These are phyloP conservation scores for Xerophyta viscosa DNA, from an alignment of 106 monocot genomes.

Conservation along the genomic window DNA sequence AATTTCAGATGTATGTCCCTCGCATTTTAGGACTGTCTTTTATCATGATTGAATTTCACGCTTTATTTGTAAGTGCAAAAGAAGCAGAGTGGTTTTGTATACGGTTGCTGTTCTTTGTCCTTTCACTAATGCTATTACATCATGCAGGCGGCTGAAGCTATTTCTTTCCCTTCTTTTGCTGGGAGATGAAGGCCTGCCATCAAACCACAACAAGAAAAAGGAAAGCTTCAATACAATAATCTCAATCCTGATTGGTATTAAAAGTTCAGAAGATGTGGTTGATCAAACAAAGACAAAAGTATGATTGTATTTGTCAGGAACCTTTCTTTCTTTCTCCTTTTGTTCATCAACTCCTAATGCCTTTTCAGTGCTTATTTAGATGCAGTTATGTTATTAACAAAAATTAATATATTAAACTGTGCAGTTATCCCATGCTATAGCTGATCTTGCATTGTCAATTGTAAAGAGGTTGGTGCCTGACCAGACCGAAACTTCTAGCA, in stretches of 20 bases:
- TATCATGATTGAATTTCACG: too few relatives aligned
- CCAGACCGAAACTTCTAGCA: conserved; percentile 24
- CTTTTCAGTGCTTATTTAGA: too few relatives aligned
- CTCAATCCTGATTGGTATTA: conserved; percentile 78
- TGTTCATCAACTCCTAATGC: background rate
- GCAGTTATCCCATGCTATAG: conserved; percentile 68
- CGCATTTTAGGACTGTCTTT: too few relatives aligned
- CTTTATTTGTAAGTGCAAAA: too few relatives aligned
- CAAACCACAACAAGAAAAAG: conserved; percentile 24
- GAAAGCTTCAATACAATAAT: conserved; percentile 37
- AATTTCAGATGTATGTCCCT: too few relatives aligned
- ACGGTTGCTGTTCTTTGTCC: background rate
- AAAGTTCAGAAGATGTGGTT: conserved; percentile 68
- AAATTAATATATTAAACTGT: too few relatives aligned
- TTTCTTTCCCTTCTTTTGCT: conserved; percentile 66
- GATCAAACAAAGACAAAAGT: conserved; percentile 69
- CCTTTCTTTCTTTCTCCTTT: background rate
- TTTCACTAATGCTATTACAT: conserved; percentile 14
- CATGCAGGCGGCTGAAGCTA: conserved; percentile 75
- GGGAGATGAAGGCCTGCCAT: conserved; percentile 54
- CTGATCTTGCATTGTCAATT: conserved; percentile 78
- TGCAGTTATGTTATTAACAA: too few relatives aligned
- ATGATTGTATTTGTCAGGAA: background rate
- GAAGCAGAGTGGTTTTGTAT: too few relatives aligned
- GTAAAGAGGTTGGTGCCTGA: conserved; percentile 48